These are phyloP conservation scores for Paradendryphiella salina DNA, from an alignment of 2,329 filamentous ascomycete species.

Conservation along the genomic window DNA sequence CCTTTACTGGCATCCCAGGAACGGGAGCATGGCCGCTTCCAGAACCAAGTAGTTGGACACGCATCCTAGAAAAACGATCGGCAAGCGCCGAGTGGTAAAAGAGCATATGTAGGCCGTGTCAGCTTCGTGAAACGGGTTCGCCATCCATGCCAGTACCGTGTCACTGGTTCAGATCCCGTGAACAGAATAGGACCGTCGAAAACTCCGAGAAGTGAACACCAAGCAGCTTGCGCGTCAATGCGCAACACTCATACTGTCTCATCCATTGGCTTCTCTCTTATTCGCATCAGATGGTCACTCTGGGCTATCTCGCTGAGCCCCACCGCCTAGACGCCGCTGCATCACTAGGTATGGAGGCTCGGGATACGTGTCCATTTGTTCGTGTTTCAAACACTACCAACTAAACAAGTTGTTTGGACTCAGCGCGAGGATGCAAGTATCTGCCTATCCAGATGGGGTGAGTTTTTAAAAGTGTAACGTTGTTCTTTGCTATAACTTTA, in stretches of 20 bases:
- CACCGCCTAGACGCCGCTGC: neutral
- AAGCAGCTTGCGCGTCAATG: neutral
- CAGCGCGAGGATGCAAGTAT: neutral
- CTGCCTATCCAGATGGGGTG: neutral
- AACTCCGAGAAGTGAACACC: neutral
- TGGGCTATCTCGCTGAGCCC: neutral
- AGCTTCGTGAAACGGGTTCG: conserved; percentile 1
- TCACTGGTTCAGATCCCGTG: neutral
- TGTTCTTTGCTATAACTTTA: too few species aligned
- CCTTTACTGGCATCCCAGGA: neutral
- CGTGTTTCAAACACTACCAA: neutral
- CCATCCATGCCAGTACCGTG: neutral
- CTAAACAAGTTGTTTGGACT: neutral
- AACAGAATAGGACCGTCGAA: neutral
- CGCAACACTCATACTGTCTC: neutral
- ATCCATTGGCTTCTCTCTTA: neutral
- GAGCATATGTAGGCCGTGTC: neutral
- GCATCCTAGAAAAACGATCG: neutral
- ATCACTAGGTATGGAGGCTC: neutral
- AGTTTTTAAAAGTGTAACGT: too few species aligned
- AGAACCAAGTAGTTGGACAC: neutral
- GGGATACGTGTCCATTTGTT: neutral
- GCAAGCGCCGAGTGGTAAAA: neutral
- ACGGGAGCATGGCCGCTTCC: neutral
- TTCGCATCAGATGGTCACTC: neutral